A percentile compares a stretch with the other conserved stretches of the same genome.
These are phyloP conservation scores for Phalaenopsis hybrid DNA, from an alignment of 116 monocot species.

Conservation along the genomic window DNA sequence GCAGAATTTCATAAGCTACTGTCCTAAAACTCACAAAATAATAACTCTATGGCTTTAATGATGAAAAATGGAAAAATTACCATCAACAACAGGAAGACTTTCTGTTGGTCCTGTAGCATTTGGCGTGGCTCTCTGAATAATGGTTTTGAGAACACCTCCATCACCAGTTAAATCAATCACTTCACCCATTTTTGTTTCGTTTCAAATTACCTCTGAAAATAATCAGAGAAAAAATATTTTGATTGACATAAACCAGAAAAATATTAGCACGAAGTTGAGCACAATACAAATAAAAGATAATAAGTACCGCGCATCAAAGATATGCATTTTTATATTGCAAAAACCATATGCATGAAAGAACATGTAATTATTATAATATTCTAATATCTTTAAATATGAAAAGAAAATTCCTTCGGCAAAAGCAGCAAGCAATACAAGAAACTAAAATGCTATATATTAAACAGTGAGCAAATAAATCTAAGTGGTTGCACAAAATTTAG, in stretches of 20 bases:
- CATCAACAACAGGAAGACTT: conserved; percentile 83
- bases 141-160: conserved; percentile 76
- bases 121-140: conserved; percentile 58
- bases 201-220: background rate
- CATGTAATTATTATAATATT: background rate
- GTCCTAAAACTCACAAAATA: background rate
- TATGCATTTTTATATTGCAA: background rate
- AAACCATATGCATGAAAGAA: background rate
- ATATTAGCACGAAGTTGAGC: background rate
- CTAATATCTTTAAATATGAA: background rate
- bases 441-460: background rate
- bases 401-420: background rate
- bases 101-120: conserved; percentile 71
- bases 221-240: background rate
- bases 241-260: background rate
- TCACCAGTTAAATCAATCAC: conserved; percentile 72
- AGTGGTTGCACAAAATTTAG: background rate
- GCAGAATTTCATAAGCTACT: background rate
- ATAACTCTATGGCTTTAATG: background rate
- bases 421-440: background rate
- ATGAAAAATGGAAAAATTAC: conserved; percentile 26
- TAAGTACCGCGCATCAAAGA: background rate
- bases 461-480: too few species aligned
- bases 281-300: background rate
- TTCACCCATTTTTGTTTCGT: conserved; percentile 43